Evolutionary conservation across 768 basidiomycete genomes (phyloP).

Genomic region (Phlegmacium glaucopus): DNA sequence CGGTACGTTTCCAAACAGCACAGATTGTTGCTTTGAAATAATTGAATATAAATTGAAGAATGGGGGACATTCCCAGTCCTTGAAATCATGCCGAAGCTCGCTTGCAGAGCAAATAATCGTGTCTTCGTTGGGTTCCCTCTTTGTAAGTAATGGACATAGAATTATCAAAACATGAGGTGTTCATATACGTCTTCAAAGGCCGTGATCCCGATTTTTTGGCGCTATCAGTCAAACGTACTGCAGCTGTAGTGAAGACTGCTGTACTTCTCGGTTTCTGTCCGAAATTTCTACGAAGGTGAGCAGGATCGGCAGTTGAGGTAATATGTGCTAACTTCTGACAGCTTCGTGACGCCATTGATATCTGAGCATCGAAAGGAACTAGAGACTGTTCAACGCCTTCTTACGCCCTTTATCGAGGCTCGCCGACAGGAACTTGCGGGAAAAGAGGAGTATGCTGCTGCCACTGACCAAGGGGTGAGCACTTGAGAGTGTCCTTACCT

Average conservation of each 20-base stretch:
- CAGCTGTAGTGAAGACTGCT: no score
- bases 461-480: background rate
- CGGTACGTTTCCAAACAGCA: conserved; percentile 2
- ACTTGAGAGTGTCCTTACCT: background rate
- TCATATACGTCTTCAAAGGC: background rate
- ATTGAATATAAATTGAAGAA: conserved; percentile 34
- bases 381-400: background rate
- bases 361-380: conserved; percentile 1
- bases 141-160: conserved; percentile 29
- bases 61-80: conserved; percentile 16
- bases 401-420: conserved; percentile 3
- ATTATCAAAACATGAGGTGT: no score
- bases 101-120: conserved; percentile 43
- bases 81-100: conserved; percentile 25
- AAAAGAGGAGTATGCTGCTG: conserved; percentile 1
- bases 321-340: background rate
- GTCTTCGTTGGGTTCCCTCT: conserved; percentile 46
- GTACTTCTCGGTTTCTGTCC: no score
- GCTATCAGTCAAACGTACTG: no score
- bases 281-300: no score
- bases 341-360: conserved; percentile 3
- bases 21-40: background rate
- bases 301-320: no score
- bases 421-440: conserved; percentile 2
- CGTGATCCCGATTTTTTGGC: background rate